phyloP scores from a whole-genome alignment of 1,284 basidiomycete species.

The Cryptococcus sp. region DNA sequence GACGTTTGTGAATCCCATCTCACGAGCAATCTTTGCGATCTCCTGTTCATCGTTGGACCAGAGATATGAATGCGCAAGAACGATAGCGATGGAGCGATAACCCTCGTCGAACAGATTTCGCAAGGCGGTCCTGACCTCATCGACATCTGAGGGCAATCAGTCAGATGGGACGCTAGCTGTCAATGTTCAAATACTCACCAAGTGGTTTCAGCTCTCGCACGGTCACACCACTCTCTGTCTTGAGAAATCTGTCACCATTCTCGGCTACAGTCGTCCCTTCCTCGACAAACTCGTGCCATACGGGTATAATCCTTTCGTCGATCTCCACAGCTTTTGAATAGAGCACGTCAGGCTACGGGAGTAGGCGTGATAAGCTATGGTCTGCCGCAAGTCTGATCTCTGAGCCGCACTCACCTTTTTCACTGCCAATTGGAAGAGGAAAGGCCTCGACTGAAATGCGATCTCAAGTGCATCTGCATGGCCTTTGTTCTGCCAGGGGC shows the following conservation, averaged over 20 bases:
- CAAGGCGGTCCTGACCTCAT: conserved; percentile 22
- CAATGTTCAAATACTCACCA: conserved; percentile 28
- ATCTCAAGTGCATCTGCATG: conserved; percentile 53
- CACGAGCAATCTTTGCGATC: conserved; percentile 36
- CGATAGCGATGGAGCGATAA: conserved; percentile 39
- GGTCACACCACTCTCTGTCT: conserved; percentile 66
- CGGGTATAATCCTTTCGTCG: conserved; percentile 88
- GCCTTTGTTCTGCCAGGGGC: conserved; percentile 64
- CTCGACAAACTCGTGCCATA: conserved; percentile 57
- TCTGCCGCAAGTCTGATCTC: not conserved
- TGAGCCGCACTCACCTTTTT: conserved; percentile 61
- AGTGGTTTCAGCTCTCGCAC: conserved; percentile 71
- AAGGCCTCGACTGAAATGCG: conserved; percentile 61
- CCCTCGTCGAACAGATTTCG: conserved; percentile 39
- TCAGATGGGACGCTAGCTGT: conserved; percentile 65
- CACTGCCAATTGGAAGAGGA: conserved; percentile 84
- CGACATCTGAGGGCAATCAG: conserved; percentile 63
- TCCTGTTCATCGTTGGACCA: conserved; percentile 40
- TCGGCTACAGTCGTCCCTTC: conserved; percentile 12
- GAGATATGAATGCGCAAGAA: conserved; percentile 40
- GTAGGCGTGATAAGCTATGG: not conserved
- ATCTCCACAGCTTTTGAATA: conserved; percentile 36
- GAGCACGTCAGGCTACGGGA: conserved; percentile 54
- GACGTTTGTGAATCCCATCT: conserved; percentile 49
- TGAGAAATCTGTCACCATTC: conserved; percentile 9